Evolutionary conservation across 495 filamentous ascomycete species (phyloP), one percentile per base, ranked within the genome.

Genomic region (Lasiosphaeria hispida): DNA sequence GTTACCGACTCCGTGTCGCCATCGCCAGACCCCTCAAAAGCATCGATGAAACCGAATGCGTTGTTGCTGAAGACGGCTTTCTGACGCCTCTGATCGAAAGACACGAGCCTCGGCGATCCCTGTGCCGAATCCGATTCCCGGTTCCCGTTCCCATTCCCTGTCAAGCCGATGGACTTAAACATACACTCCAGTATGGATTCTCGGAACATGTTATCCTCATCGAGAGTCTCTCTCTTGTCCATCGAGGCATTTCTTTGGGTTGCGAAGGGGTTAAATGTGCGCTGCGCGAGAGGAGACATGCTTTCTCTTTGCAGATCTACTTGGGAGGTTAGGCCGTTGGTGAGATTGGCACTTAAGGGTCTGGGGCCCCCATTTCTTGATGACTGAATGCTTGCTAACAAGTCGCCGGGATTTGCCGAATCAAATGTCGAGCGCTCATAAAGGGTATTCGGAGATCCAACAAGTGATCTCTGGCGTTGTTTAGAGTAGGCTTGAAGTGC

Each of bases 1-100:
- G 87, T 83, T 66, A 92, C 78, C 0, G 94, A 97, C 58, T 96
- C 93, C 0, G 89, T 86, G 60, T 97, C 94, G 10, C 84, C 90
- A 68, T 96, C 92, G 7, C 66, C 79, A 11, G 89, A 89, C 0
- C 80, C 87, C 42, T 96, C 94, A 51, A 92, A 89, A 0, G 91
- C 88, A 64, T 96, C 91, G 63, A 98, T 94, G 63, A 94, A 92
- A 0, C 92, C 93, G 74, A 98, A 98, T 0, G 92, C 95, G 68
- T 96, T 95, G 60, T 72, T 86, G 15, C 62, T 77, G 67, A 93
- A 95, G 2, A 91, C 81, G 7, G 91, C 87, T 63, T 91, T 96
- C 53, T 94, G 90, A 38, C 87, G 83, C 57, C 84, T 85, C 35
- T 88, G 84, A 69, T 97, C 94, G 61, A 90, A 94, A 0, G 91